A percentile compares a stretch with the other conserved stretches of the same genome.
phyloP scores from a whole-genome alignment of 2,329 filamentous ascomycete species.

The Aspergillus aculeatus region DNA sequence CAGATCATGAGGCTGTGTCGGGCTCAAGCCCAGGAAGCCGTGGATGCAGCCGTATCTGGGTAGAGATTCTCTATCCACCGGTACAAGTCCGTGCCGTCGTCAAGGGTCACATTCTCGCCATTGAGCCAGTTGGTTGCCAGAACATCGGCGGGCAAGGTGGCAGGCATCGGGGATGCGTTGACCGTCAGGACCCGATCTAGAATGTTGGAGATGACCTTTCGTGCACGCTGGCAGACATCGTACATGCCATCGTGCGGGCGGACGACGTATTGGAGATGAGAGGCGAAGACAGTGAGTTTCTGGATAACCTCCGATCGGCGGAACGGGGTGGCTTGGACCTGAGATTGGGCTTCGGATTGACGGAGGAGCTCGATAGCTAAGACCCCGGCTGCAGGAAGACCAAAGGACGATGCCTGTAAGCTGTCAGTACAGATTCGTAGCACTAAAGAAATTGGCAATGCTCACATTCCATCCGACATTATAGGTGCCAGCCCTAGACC shows the following conservation, averaged over 20 bases:
- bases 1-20: background rate
- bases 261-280: conserved; percentile 23
- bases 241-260: conserved; percentile 24
- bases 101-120: conserved; percentile 4
- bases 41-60: background rate
- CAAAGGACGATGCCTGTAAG: conserved; percentile 18
- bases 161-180: conserved; percentile 1
- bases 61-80: conserved; percentile 3
- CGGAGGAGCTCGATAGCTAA: conserved; percentile 30
- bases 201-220: conserved; percentile 22
- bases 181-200: conserved; percentile 19
- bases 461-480: conserved; percentile 21
- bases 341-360: conserved; percentile 9
- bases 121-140: conserved; percentile 9
- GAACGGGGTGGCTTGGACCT: conserved; percentile 3
- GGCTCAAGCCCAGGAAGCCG: conserved; percentile 1
- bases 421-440: conserved; percentile 9
- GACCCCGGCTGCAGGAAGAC: conserved; percentile 28
- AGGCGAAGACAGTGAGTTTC: conserved; percentile 28
- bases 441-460: background rate
- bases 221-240: conserved; percentile 25
- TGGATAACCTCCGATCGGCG: conserved; percentile 31
- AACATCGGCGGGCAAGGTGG: background rate
- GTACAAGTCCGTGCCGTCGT: conserved; percentile 4
- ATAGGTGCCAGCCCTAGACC: conserved; percentile 11